Base-by-base conservation (phyloP, 208 protist genomes). In the Trypanosoma lewisi region DNA sequence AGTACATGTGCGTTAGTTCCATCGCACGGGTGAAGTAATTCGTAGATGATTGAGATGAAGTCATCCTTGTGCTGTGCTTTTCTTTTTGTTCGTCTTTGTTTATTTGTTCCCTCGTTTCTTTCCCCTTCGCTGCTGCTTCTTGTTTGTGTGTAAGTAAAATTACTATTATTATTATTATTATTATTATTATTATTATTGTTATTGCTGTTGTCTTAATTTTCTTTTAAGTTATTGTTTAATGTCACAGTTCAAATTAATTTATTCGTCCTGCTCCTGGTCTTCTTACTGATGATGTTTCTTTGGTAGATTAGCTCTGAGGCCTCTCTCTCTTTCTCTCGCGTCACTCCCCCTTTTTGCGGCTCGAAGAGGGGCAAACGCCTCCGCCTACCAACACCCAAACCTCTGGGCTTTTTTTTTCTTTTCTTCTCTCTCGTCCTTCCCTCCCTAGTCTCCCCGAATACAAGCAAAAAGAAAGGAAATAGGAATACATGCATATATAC, bases 11-110 rank as follows among this genome's bases (percentile, higher is more conserved):
- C 0, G 84, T 78, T 27, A 91, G 51, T 63, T 83, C 65, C 48
- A 94, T 75, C 33, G 87, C 87, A 48, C 68, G 59, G 1, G 81
- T 77, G 51, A 94, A 91, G 60, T 68, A 41, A 23, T 80, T 75
- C 4, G 75, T 82, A 17, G 70, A 39, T 3, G 23, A 36, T 7
- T 2, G 19, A 50, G 17, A 63, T 48, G n/a, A 21, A 48, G 7
- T 48, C 19, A 17, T 60, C n/a, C 25, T 50, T 27, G 14, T 55
- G 1, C 59, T 55, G 42, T 28, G 2, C 31, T 41, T 33, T 45
- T 54, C 31, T 64, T 64, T 54, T 8, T 58, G 16, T 48, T 48
- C 14, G 6, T 45, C 47, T 59, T 41, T 59, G 44, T 59, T 59
- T 44, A 14, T 21, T 37, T 54, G 6, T 4, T 33, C 21, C 7